Percentiles rank a stretch among this genome's conserved stretches.
phyloP scores from a whole-genome alignment of 1,284 basidiomycete genomes.

The Cutaneotrichosporon sp. region DNA sequence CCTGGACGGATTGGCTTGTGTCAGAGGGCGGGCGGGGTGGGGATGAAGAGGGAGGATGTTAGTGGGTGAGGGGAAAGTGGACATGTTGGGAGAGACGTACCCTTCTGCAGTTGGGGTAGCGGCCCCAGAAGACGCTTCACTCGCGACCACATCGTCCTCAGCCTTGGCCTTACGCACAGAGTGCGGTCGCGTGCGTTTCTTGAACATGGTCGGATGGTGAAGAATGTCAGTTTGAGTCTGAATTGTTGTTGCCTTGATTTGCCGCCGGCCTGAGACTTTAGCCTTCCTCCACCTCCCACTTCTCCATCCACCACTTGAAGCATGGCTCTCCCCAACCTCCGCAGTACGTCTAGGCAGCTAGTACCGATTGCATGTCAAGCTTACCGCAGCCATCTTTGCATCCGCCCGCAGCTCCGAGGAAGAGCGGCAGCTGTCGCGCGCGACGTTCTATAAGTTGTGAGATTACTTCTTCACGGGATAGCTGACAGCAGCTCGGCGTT shows the following conservation, averaged over 20 bases:
- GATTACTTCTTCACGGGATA: slow-evolving; percentile 2
- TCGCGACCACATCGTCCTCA: slow-evolving; percentile 12
- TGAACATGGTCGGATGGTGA: slow-evolving; percentile 47
- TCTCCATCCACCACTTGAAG: background rate
- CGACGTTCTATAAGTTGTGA: slow-evolving; percentile 54
- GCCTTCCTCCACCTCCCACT: background rate
- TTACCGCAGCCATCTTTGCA: slow-evolving; percentile 50
- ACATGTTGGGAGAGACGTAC: background rate
- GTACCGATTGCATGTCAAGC: background rate
- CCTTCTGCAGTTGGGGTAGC: slow-evolving; percentile 11
- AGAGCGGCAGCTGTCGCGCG: slow-evolving; percentile 49
- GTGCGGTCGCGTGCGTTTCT: slow-evolving; percentile 53
- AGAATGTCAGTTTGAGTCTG: background rate
- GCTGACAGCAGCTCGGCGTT: slow-evolving; percentile 45
- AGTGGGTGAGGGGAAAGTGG: too few relatives aligned
- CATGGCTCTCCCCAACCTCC: slow-evolving; percentile 50
- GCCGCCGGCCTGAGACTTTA: background rate
- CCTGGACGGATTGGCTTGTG: slow-evolving; percentile 59
- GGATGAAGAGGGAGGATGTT: background rate
- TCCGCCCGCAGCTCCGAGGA: slow-evolving; percentile 53
- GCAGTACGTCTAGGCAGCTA: slow-evolving; percentile 33
- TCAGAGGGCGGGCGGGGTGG: slow-evolving; percentile 10
- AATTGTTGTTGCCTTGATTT: slow-evolving; percentile 12
- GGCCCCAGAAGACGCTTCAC: slow-evolving; percentile 8
- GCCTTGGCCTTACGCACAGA: slow-evolving; percentile 36